These are phyloP conservation scores for Yamadazyma pseudoaaseri DNA, from an alignment of 1,139 yeast species.

Conservation along the genomic window DNA sequence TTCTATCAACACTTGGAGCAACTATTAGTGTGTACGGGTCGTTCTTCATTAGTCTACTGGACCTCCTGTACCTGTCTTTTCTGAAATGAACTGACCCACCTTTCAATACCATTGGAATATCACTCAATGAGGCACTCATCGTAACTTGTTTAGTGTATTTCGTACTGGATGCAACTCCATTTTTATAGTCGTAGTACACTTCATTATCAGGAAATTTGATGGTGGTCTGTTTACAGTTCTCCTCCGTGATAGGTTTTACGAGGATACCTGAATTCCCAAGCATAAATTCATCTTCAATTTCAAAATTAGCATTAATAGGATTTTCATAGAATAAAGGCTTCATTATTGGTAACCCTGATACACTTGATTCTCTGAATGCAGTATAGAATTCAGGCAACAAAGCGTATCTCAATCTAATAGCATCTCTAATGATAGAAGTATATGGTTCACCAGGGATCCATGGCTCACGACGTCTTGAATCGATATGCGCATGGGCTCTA, in stretches of 20 bases:
- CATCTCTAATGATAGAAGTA: slow-evolving; percentile 64
- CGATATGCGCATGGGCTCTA: slow-evolving; percentile 95
- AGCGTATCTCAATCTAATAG: slow-evolving; percentile 70
- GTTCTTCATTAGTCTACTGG: slow-evolving; percentile 67
- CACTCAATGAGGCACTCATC: slow-evolving; percentile 48
- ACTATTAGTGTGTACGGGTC: slow-evolving; percentile 85
- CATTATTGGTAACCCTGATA: slow-evolving; percentile 67
- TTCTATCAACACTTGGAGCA: slow-evolving; percentile 50
- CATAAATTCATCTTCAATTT: slow-evolving; percentile 81
- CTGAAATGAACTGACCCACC: slow-evolving; percentile 76
- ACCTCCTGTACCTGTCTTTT: slow-evolving; percentile 76
- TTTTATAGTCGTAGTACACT: slow-evolving; percentile 57
- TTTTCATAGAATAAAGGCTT: slow-evolving; percentile 71
- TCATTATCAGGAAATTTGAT: slow-evolving; percentile 67
- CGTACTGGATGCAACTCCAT: slow-evolving; percentile 24
- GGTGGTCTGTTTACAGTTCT: slow-evolving; percentile 25
- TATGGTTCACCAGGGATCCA: slow-evolving; percentile 80
- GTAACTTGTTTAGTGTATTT: slow-evolving; percentile 16
- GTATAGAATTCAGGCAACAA: slow-evolving; percentile 81
- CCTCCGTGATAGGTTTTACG: slow-evolving; percentile 78
- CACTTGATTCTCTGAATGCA: slow-evolving; percentile 65
- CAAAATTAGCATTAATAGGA: slow-evolving; percentile 50
- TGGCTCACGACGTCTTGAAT: slow-evolving; percentile 89
- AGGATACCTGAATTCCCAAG: slow-evolving; percentile 71
- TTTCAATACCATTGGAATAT: slow-evolving; percentile 69